A percentile compares a stretch with the other conserved stretches of the same genome.
Evolutionary conservation across 1,139 yeast genomes (phyloP).

Genomic region (Saccharomyces pastorianus): DNA sequence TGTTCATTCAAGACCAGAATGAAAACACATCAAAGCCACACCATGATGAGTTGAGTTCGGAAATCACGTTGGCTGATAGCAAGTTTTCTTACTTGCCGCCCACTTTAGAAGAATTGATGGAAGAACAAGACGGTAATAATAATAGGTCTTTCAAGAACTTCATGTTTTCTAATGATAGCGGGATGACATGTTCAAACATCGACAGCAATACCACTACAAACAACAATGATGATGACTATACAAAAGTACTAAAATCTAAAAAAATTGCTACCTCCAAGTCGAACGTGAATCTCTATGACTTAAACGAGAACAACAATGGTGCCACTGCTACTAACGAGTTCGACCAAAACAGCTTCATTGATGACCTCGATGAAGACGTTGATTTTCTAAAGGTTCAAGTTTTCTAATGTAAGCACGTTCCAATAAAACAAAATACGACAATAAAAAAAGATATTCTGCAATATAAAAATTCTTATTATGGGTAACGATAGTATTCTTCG

Average conservation of each 20-base stretch:
- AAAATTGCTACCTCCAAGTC: not conserved
- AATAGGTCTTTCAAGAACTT: constrained; percentile 3
- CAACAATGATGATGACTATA: not conserved
- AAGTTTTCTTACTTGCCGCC: constrained; percentile 25
- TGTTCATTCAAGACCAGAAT: not conserved
- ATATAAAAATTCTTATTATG: not conserved
- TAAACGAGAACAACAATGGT: not conserved
- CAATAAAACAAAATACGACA: not conserved
- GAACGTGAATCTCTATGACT: not conserved
- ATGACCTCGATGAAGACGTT: not conserved
- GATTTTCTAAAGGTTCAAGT: not conserved
- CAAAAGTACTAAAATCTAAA: not conserved
- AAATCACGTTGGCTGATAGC: not conserved
- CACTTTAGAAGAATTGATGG: constrained; percentile 29
- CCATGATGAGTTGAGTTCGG: not conserved
- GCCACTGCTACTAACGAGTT: not conserved
- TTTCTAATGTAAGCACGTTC: not conserved
- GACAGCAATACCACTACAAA: not conserved
- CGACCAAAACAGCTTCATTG: not conserved
- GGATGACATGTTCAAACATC: constrained; percentile 2
- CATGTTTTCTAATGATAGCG: constrained; percentile 9
- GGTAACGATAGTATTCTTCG: not conserved
- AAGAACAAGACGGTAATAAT: constrained; percentile 22
- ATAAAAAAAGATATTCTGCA: not conserved
- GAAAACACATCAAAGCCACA: not conserved